These are phyloP conservation scores for Carex cristatella DNA, from an alignment of 176 grass and related monocot species.

Conservation along the genomic window DNA sequence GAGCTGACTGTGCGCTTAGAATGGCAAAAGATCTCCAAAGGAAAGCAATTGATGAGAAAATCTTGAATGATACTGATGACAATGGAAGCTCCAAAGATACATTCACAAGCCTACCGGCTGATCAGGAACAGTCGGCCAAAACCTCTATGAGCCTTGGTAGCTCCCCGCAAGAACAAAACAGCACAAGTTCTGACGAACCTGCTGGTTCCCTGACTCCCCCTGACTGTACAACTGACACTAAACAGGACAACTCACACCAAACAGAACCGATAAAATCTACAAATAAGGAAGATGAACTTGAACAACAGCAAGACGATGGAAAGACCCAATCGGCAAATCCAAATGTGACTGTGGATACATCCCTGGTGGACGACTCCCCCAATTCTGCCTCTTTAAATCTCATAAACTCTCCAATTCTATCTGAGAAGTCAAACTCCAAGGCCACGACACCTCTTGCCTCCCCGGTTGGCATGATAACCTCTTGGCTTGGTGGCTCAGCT, in stretches of 20 bases:
- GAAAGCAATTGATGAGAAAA: slow-evolving; percentile 57
- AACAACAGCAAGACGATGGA: slow-evolving; percentile 40
- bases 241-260: slow-evolving; percentile 41
- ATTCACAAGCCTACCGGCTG: slow-evolving; percentile 63
- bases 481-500: slow-evolving; percentile 64
- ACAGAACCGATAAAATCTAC: slow-evolving; percentile 29
- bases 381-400: slow-evolving; percentile 59
- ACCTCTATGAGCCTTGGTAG: slow-evolving; percentile 59
- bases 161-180: slow-evolving; percentile 84
- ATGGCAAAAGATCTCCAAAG: slow-evolving; percentile 86
- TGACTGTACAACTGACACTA: slow-evolving; percentile 48
- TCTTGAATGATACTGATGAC: slow-evolving; percentile 50
- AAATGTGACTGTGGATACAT: slow-evolving; percentile 43
- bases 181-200: slow-evolving; percentile 75
- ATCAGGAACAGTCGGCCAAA: slow-evolving; percentile 75
- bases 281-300: slow-evolving; percentile 48
- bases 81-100: slow-evolving; percentile 64
- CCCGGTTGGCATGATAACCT: slow-evolving; percentile 66
- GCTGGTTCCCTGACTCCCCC: slow-evolving; percentile 29
- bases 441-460: slow-evolving; percentile 60
- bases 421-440: slow-evolving; percentile 73
- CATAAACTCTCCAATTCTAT: slow-evolving; percentile 64
- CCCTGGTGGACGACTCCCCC: slow-evolving; percentile 48
- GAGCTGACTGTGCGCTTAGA: slow-evolving; percentile 85
- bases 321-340: slow-evolving; percentile 21